Evolutionary conservation across 1,284 basidiomycete genomes (phyloP).

Genomic region (Tetrapyrgos nigripes): DNA sequence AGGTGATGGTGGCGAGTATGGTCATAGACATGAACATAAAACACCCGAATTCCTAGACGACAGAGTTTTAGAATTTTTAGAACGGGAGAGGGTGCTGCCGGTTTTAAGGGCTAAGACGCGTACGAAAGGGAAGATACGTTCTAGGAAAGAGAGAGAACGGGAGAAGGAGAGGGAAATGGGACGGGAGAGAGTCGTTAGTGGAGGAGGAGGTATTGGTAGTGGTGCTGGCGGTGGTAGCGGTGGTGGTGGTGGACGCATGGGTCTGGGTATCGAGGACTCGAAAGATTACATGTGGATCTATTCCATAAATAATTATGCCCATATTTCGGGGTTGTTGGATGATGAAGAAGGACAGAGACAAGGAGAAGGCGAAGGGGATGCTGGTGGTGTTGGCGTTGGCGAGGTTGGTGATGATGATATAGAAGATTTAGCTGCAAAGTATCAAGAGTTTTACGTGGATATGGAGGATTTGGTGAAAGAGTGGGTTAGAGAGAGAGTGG

Average conservation of each 20-base stretch:
- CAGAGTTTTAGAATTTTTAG: conserved; percentile 8
- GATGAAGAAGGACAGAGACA: background rate
- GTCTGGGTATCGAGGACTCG: background rate
- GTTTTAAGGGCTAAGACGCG: conserved; percentile 3
- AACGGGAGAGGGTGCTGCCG: conserved; percentile 12
- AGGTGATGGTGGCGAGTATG: background rate
- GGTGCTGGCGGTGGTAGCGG: no score
- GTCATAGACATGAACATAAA: background rate
- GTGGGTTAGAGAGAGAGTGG: conserved; percentile 22
- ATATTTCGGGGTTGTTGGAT: conserved; percentile 3
- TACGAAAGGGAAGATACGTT: background rate
- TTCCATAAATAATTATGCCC: conserved; percentile 8
- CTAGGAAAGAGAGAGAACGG: background rate
- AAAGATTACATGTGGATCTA: conserved; percentile 3
- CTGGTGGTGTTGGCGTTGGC: background rate
- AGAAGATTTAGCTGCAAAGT: conserved; percentile 12
- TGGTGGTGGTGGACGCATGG: no score
- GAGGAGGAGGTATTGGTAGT: no score
- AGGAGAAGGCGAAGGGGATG: background rate
- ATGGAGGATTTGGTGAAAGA: conserved; percentile 15
- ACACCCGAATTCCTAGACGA: background rate
- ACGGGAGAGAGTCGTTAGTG: no score
- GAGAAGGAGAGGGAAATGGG: background rate
- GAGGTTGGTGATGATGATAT: conserved; percentile 10
- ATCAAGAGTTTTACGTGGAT: conserved; percentile 14